Evolutionary conservation across 768 basidiomycete genomes (phyloP).

Genomic region (Myochromella boudieri): DNA sequence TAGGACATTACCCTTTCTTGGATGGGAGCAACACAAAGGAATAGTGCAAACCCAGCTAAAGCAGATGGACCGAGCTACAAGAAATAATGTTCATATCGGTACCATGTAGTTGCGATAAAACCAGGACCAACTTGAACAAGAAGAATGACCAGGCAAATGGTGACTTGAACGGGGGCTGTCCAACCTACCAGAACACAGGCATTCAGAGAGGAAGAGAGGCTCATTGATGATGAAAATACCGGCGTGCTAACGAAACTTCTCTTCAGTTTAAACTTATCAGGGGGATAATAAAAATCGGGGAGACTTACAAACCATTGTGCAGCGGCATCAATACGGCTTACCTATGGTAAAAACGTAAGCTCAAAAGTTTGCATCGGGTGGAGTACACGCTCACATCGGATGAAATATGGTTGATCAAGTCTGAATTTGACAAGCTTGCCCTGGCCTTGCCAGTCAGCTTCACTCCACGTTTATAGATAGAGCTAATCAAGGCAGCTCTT

Average conservation of each 20-base stretch:
- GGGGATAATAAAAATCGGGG: conserved; percentile 2
- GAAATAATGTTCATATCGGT: not conserved
- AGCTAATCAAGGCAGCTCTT: conserved; percentile 64
- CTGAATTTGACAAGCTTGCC: conserved; percentile 58
- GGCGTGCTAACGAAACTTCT: conserved; percentile 34
- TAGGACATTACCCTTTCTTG: conserved; percentile 64
- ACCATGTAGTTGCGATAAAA: not conserved
- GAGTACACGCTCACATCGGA: conserved; percentile 52
- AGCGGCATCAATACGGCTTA: conserved; percentile 57
- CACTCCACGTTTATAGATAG: conserved; percentile 70
- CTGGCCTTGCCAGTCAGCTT: conserved; percentile 66
- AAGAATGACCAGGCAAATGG: conserved; percentile 59
- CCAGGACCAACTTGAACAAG: conserved; percentile 44
- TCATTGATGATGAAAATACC: conserved; percentile 20
- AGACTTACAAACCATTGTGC: conserved; percentile 72
- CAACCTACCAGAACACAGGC: conserved; percentile 35
- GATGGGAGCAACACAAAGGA: conserved; percentile 60
- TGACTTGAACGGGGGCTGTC: conserved; percentile 69
- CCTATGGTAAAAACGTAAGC: conserved; percentile 27
- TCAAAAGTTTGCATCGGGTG: not conserved
- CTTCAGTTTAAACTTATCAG: not conserved
- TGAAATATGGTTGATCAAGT: conserved; percentile 59
- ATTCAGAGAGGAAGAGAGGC: not conserved
- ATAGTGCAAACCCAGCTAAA: conserved; percentile 67
- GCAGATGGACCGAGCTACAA: conserved; percentile 66